These are phyloP conservation scores for Hanseniaspora hatyaiensis DNA, from an alignment of 805 yeast species.

Conservation along the genomic window DNA sequence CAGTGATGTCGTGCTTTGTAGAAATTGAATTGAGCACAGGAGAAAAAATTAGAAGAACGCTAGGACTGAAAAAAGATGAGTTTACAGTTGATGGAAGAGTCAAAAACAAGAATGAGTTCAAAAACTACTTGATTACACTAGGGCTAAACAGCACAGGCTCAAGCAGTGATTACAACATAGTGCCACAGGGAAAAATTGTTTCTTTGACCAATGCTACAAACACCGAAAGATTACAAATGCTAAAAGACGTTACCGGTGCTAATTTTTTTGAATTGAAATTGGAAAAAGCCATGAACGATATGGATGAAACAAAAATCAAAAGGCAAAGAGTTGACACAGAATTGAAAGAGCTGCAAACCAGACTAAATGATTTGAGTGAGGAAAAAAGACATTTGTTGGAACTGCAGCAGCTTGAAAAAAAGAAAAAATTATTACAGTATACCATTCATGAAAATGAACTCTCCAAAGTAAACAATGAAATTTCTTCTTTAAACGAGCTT, in stretches of 20 bases:
- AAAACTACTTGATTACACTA: conserved; percentile 75
- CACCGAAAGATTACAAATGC: conserved; percentile 58
- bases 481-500: background rate
- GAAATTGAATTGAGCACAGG: conserved; percentile 77
- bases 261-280: conserved; percentile 74
- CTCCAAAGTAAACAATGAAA: background rate
- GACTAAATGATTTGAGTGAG: conserved; percentile 65
- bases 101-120: conserved; percentile 68
- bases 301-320: conserved; percentile 59
- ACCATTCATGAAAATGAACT: conserved; percentile 64
- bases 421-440: conserved; percentile 61
- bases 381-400: conserved; percentile 67
- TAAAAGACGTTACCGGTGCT: conserved; percentile 93
- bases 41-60: conserved; percentile 69
- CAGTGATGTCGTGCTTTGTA: conserved; percentile 85
- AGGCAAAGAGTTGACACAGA: conserved; percentile 64
- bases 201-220: conserved; percentile 82
- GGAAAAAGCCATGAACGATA: conserved; percentile 66
- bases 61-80: conserved; percentile 88
- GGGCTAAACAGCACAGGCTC: conserved; percentile 48
- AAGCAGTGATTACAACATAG: conserved; percentile 87
- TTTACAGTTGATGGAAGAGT: conserved; percentile 71
- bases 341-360: conserved; percentile 52
- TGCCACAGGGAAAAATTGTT: conserved; percentile 90
- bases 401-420: conserved; percentile 55